Base-by-base conservation (phyloP, 768 basidiomycete species). In the Boletus rubropictus region DNA sequence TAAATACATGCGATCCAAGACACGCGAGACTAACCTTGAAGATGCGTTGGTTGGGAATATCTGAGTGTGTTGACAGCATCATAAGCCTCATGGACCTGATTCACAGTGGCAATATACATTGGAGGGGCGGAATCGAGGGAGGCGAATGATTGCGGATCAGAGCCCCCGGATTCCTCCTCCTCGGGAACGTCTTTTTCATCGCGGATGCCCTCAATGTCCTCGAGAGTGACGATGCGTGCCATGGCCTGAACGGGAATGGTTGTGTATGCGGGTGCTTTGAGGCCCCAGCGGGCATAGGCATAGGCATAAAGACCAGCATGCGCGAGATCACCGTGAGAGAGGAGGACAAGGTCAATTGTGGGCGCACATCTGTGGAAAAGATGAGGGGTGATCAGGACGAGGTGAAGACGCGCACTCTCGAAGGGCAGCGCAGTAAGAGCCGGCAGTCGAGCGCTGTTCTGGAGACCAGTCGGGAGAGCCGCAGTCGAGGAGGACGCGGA, bases 181-280 rank as follows among this genome's bases (percentile, higher is more conserved):
- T 60, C 55, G 18, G 67, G 68, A 32, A 88, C 69, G 49, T 84
- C 80, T 56, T 88, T 77, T 61, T 91, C 85, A 37, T 84, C 83
- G 35, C 86, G 74, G 15, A 91, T 76, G 12, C 82, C 81, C 56
- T 93, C 89, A 1, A 86, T 78, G 58, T 96, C 93, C 65, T 97
- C 91, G 6, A 86, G 78, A 2, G 88, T 86, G 14, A 90, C 90
- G 35, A 97, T 89, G 28, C 90, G 78, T 4, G 89, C 95, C 85
- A 93, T 95, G 46, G 94, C 91, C 56, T 94, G 90, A 0, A 96
- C 92, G 31, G 95, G 95, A 22, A 97, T 78, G 3, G 94, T 95
- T 0, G 89, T 87, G 64, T 98, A 99, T 17, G 92, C 83, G 3
- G 93, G 91, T 18, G 93, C 93, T 49, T 78, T 84, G 34, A 98